Conservation (phyloP, 768 basidiomycete genomes). For the Neoboletus brunneissimus region DNA sequence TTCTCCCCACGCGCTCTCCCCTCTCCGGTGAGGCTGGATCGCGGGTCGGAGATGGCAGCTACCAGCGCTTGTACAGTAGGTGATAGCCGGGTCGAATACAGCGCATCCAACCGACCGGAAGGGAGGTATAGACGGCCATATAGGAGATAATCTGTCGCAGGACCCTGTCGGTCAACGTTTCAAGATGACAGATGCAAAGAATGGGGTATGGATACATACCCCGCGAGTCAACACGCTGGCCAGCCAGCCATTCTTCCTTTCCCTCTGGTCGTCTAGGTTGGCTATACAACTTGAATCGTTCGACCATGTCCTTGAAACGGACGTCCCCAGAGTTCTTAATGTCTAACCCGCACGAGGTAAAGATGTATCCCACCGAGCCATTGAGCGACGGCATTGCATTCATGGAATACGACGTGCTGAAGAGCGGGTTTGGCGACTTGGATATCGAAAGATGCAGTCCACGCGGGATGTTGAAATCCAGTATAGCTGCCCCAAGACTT, state of each 20-base stretch:
- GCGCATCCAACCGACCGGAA: conserved; percentile 80
- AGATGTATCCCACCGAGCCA: conserved; percentile 91
- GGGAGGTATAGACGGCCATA: conserved; percentile 93
- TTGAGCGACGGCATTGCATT: conserved; percentile 91
- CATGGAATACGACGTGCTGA: conserved; percentile 90
- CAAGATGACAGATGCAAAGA: conserved; percentile 4
- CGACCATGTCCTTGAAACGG: conserved; percentile 84
- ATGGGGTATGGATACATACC: conserved; percentile 46
- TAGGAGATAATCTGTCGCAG: conserved; percentile 75
- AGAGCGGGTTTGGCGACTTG: conserved; percentile 85
- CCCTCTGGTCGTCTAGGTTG: conserved; percentile 77
- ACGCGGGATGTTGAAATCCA: conserved; percentile 86
- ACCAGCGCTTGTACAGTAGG: conserved; percentile 79
- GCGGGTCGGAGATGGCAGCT: conserved; percentile 82
- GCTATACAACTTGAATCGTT: conserved; percentile 82
- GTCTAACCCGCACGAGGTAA: conserved; percentile 81
- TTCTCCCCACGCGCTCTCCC: conserved; percentile 42
- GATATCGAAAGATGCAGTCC: conserved; percentile 79
- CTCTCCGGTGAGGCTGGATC: conserved; percentile 44
- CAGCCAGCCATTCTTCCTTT: conserved; percentile 79
- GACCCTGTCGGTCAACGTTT: conserved; percentile 21
- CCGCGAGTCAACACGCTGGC: conserved; percentile 70
- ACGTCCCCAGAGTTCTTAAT: conserved; percentile 68
- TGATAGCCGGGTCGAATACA: conserved; percentile 80
- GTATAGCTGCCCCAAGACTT: conserved; percentile 55